Evolutionary conservation across 2,329 filamentous ascomycete species (phyloP), one percentile per base, ranked within the genome.

Genomic region (Teratosphaeria pseudoeucalypti): DNA sequence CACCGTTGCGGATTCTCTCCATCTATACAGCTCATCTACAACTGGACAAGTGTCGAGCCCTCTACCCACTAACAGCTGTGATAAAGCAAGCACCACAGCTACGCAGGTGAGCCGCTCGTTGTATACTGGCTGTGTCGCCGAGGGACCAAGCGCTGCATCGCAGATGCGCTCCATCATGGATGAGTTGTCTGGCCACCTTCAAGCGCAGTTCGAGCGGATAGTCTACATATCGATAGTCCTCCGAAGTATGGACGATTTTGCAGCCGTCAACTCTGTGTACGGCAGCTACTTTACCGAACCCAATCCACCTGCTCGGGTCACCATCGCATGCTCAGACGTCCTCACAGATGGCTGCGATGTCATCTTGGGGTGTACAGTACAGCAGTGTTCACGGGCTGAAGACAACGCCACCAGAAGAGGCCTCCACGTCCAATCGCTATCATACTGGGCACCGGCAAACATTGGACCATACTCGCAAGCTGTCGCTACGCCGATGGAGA

Each of bases 401-500:
- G 27, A 16, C 16, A 54, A 34, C 27, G 49, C 64, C 65, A 19
- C 58, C 61, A 47, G 78, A 34, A 65, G 68, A 59, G 88, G 74
- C 0, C 81, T 97, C 1, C 94, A 99, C 72, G 92, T 99, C 6
- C 94, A 97, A 74, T 92, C 89, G 3, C 81, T 89, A 47, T 95
- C 90, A 11, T 97, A 97, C 78, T 99, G 94, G 94, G 94, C 94
- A 0, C 94, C 94, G 0, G 92, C 94, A 23, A 97, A 97, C 70
- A 97, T 99, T 58, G 94, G 94, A 0, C 94, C 94, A 0, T 97
- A 97, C 74, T 96, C 92, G 59, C 94, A 99, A 76, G 90, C 91
- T 3, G 85, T 94, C 56, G 79, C 82, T 2, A 75, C 84, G 11
- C 77, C 78, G 26, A 26, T 53, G 16, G 69, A 70, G 11, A 57